Evolutionary conservation across 2,329 filamentous ascomycete genomes (phyloP).

Genomic region (Pseudopithomyces maydicus): DNA sequence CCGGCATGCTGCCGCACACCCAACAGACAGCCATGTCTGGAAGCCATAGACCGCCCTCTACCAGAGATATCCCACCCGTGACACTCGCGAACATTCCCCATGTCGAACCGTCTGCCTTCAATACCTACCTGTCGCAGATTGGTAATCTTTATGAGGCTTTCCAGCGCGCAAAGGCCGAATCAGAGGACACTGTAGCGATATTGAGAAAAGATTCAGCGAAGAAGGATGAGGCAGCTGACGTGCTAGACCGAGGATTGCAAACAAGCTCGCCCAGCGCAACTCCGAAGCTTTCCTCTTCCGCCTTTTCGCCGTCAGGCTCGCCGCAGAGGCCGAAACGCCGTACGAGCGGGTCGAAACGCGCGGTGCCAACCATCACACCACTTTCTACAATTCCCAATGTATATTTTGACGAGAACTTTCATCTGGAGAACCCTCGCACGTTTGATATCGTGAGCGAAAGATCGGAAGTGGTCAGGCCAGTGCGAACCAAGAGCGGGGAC

Average conservation of each 20-base stretch:
- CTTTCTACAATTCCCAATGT: slow-evolving; percentile 89
- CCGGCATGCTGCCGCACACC: slow-evolving; percentile 81
- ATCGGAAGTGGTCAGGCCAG: slow-evolving; percentile 85
- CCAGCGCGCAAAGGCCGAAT: slow-evolving; percentile 78
- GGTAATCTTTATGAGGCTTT: slow-evolving; percentile 88
- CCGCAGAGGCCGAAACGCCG: slow-evolving; percentile 54
- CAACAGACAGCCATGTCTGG: slow-evolving; percentile 68
- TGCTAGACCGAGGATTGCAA: slow-evolving; percentile 50
- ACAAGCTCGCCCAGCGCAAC: slow-evolving; percentile 39
- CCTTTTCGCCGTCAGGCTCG: slow-evolving; percentile 52
- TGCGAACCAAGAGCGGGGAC: slow-evolving; percentile 54
- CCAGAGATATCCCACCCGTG: slow-evolving; percentile 90
- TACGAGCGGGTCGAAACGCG: slow-evolving; percentile 62
- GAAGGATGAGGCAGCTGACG: slow-evolving; percentile 56
- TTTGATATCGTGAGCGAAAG: slow-evolving; percentile 97
- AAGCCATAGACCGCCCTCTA: slow-evolving; percentile 78
- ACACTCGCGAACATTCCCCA: slow-evolving; percentile 85
- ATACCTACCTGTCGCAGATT: slow-evolving; percentile 82
- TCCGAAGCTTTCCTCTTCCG: slow-evolving; percentile 48
- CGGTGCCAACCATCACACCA: slow-evolving; percentile 76
- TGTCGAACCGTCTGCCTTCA: slow-evolving; percentile 79
- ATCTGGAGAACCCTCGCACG: slow-evolving; percentile 91
- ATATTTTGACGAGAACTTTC: slow-evolving; percentile 95
- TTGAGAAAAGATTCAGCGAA: slow-evolving; percentile 53
- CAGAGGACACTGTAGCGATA: slow-evolving; percentile 61